Conservation (phyloP, 148 eudicot genomes). For the Rhododendron molle region DNA sequence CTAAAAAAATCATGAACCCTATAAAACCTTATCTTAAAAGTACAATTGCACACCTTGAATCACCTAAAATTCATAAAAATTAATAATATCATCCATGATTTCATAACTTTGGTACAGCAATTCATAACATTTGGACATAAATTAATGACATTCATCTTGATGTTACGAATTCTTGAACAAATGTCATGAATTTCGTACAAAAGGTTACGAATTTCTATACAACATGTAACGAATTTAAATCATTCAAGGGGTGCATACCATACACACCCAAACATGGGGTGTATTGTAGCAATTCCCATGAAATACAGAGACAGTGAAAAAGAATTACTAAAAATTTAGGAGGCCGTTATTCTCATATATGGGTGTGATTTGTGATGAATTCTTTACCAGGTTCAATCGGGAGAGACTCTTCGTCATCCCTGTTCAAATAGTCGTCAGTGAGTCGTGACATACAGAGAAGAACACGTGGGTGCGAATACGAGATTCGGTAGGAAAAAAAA, state of each 20-base stretch:
- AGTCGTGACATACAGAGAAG: background rate
- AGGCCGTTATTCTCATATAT: background rate
- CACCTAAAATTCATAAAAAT: background rate
- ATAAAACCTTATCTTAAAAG: background rate
- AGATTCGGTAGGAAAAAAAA: background rate
- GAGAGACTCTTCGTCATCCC: slow-evolving; percentile 58
- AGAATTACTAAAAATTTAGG: background rate
- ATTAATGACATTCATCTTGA: background rate
- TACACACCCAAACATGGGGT: background rate
- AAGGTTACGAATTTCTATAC: background rate
- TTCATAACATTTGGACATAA: background rate
- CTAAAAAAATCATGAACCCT: background rate
- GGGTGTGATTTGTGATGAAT: background rate
- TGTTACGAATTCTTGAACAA: background rate
- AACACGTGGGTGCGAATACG: background rate
- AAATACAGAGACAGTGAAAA: background rate
- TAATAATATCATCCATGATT: background rate
- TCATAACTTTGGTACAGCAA: background rate
- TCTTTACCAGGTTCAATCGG: slow-evolving; percentile 48
- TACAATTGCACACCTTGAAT: background rate
- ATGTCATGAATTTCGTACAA: background rate
- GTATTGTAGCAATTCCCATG: background rate
- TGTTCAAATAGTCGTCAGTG: background rate
- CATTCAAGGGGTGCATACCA: background rate
- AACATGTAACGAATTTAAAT: background rate